phyloP scores from a whole-genome alignment of 225 moss, liverwort and hornwort genomes.

The Straminergon stramineum region DNA sequence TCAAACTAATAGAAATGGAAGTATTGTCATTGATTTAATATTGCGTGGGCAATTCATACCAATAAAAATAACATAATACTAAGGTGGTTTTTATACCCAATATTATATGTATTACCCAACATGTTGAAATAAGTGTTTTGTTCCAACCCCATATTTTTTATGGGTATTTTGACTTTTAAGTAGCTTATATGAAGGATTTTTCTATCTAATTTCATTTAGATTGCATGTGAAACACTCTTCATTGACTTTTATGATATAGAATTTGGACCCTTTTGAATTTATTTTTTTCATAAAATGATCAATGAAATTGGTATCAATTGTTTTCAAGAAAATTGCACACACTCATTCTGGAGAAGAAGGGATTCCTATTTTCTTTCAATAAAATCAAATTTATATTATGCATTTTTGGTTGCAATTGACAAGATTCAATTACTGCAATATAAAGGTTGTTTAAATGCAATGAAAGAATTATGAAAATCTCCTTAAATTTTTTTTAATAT shows the following conservation, averaged over 20 bases:
- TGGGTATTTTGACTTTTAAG: neutral
- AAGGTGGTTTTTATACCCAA: neutral
- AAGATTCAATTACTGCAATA: neutral
- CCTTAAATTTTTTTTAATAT: neutral
- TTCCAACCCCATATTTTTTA: neutral
- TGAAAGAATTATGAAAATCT: neutral
- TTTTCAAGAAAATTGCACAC: neutral
- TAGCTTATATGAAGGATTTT: neutral
- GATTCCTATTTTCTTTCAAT: neutral
- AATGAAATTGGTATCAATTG: neutral
- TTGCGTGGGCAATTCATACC: neutral
- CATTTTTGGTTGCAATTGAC: neutral
- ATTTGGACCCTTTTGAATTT: neutral
- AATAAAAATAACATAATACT: neutral
- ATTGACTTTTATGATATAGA: neutral
- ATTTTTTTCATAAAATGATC: neutral
- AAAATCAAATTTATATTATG: neutral
- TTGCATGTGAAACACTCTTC: neutral
- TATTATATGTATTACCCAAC: neutral
- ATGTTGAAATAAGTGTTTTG: neutral
- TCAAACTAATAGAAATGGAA: neutral
- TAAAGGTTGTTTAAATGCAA: neutral
- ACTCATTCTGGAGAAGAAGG: accelerated
- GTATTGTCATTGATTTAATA: neutral
- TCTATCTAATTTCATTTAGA: neutral